phyloP scores from a whole-genome alignment of 2,329 filamentous ascomycete genomes.

The Lachnellula subtilissima region DNA sequence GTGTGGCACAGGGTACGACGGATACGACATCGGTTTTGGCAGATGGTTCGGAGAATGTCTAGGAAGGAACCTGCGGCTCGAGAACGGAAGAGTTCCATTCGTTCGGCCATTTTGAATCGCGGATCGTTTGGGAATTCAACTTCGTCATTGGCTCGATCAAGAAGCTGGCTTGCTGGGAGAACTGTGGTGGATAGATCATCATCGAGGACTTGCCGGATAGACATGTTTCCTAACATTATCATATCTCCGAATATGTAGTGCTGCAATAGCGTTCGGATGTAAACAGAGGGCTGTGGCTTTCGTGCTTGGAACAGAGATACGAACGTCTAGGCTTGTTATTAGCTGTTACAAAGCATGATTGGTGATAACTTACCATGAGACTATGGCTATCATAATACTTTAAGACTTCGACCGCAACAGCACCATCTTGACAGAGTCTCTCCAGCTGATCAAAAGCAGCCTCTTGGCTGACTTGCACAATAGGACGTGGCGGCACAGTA shows the following conservation, averaged over 20 bases:
- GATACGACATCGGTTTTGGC: slow-evolving; percentile 85
- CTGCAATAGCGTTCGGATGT: slow-evolving; percentile 75
- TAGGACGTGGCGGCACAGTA: slow-evolving; percentile 86
- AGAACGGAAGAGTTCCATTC: slow-evolving; percentile 66
- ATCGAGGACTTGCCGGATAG: slow-evolving; percentile 71
- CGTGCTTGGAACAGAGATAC: slow-evolving; percentile 70
- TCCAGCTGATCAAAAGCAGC: slow-evolving; percentile 67
- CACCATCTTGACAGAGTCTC: slow-evolving; percentile 66
- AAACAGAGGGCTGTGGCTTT: slow-evolving; percentile 77
- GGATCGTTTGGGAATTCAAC: slow-evolving; percentile 71
- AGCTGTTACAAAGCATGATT: slow-evolving; percentile 4
- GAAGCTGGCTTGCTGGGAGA: slow-evolving; percentile 64
- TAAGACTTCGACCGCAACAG: slow-evolving; percentile 63
- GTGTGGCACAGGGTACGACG: slow-evolving; percentile 85
- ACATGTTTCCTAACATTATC: slow-evolving; percentile 61
- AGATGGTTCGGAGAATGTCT: slow-evolving; percentile 77
- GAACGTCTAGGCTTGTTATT: slow-evolving; percentile 52
- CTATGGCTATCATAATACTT: slow-evolving; percentile 65
- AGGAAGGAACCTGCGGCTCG: slow-evolving; percentile 67
- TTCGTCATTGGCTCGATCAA: slow-evolving; percentile 70
- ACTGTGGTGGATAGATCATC: slow-evolving; percentile 76
- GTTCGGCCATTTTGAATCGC: slow-evolving; percentile 64
- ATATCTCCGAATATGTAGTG: slow-evolving; percentile 69
- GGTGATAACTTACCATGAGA: slow-evolving; percentile 52
- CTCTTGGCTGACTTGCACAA: slow-evolving; percentile 70